phyloP scores from a whole-genome alignment of 345 rosid genomes.

The Brassica cretica region DNA sequence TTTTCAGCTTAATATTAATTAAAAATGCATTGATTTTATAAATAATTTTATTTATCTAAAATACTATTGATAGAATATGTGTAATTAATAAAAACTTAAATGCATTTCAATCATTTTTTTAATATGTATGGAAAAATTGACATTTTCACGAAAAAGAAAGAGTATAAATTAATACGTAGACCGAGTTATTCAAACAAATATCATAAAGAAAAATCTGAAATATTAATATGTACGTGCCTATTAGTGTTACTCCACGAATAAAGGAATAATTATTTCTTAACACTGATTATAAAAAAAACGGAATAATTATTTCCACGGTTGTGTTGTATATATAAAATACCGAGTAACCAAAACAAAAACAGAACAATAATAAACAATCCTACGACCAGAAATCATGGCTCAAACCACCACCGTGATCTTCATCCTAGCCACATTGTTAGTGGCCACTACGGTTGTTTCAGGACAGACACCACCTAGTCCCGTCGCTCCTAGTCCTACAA shows the following conservation, averaged over 20 bases:
- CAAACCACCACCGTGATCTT: conserved; percentile 11
- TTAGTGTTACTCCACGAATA: background rate
- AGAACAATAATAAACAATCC: background rate
- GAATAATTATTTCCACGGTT: background rate
- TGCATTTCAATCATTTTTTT: too few species aligned
- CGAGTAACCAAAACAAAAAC: background rate
- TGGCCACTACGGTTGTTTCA: conserved; percentile 19
- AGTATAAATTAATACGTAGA: background rate
- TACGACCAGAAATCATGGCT: conserved; percentile 12
- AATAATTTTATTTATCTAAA: too few species aligned
- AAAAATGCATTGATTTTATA: too few species aligned
- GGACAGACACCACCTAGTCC: conserved; percentile 16
- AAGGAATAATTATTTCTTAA: background rate
- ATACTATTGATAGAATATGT: too few species aligned
- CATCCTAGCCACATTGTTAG: conserved; percentile 21
- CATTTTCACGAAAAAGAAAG: too few species aligned
- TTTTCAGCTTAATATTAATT: too few species aligned
- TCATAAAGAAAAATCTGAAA: background rate
- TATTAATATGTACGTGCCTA: background rate
- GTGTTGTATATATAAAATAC: background rate
- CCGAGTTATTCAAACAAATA: background rate
- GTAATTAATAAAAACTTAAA: too few species aligned
- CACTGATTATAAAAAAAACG: background rate
- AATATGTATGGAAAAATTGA: too few species aligned
- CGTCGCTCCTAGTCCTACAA: conserved; percentile 16